phyloP scores from a whole-genome alignment of 192 early-diverging fungal genomes.

The Gaertneriomyces semiglobifer region DNA sequence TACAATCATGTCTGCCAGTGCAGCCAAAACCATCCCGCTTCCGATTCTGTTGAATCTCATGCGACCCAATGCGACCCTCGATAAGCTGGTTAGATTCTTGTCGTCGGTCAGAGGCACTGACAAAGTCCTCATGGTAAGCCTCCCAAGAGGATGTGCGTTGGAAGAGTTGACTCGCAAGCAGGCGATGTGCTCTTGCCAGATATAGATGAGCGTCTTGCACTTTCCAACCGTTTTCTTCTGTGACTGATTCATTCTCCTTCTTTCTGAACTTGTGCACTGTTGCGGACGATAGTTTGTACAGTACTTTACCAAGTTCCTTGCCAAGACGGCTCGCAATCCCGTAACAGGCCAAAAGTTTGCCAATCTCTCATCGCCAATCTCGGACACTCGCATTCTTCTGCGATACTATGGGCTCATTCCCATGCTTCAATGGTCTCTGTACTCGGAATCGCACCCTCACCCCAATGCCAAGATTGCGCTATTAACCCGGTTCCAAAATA shows the following conservation, averaged over 20 bases:
- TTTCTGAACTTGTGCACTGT: too few relatives aligned
- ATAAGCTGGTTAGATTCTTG: conserved; percentile 48
- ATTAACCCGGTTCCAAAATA: conserved; percentile 84
- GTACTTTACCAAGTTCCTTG: too few relatives aligned
- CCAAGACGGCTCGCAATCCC: too few relatives aligned
- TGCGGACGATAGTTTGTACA: too few relatives aligned
- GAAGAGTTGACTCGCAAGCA: too few relatives aligned
- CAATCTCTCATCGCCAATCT: conserved; percentile 79
- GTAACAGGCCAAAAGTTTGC: conserved; percentile 32
- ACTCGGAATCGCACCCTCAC: conserved; percentile 69
- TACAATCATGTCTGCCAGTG: too few relatives aligned
- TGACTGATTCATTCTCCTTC: too few relatives aligned
- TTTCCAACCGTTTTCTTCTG: too few relatives aligned
- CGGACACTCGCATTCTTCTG: conserved; percentile 88
- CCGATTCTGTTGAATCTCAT: conserved; percentile 5
- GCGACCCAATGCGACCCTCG: conserved; percentile 41
- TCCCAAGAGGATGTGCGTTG: neutral
- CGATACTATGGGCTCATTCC: conserved; percentile 74
- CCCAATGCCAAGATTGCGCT: conserved; percentile 58
- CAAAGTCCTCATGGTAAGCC: conserved; percentile 63
- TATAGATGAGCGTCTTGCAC: too few relatives aligned
- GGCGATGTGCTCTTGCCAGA: too few relatives aligned
- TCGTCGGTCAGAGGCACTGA: conserved; percentile 61
- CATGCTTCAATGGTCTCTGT: conserved; percentile 78
- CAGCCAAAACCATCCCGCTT: too few relatives aligned